phyloP scores from a whole-genome alignment of 306 rosid species.

The Lathyrus oleraceus region DNA sequence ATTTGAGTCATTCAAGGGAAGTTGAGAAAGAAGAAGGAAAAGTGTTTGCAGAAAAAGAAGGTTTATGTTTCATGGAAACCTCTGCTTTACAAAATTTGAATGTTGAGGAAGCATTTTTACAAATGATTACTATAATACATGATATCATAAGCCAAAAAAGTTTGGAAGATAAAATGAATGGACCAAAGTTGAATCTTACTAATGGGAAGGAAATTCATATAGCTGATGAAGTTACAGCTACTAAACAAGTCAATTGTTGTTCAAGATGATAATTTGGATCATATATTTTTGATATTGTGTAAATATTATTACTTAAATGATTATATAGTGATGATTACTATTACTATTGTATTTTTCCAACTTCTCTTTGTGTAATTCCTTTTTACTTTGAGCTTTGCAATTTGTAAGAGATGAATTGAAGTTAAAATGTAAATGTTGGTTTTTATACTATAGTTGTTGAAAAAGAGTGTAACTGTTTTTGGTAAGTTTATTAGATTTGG shows the following conservation, averaged over 20 bases:
- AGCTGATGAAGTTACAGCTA: conserved; percentile 76
- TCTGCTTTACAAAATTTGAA: conserved; percentile 79
- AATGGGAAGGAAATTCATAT: conserved; percentile 58
- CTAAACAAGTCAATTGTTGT: conserved; percentile 70
- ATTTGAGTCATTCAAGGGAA: conserved; percentile 64
- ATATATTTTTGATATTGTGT: conserved; percentile 11
- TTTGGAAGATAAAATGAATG: conserved; percentile 53
- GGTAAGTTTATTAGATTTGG: too few species aligned
- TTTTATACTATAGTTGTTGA: conserved; percentile 12
- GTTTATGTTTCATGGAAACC: conserved; percentile 86
- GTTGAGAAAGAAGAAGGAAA: conserved; percentile 72
- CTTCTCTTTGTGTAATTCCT: not conserved
- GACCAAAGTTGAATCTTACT: conserved; percentile 29
- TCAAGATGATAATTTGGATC: conserved; percentile 27
- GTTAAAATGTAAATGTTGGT: conserved; percentile 21
- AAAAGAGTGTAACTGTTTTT: not conserved
- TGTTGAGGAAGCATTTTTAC: conserved; percentile 75
- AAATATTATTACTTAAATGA: not conserved
- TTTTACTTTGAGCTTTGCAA: too few species aligned
- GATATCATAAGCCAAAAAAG: conserved; percentile 61
- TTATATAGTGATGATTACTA: conserved; percentile 4
- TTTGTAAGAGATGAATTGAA: not conserved
- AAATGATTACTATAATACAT: conserved; percentile 70
- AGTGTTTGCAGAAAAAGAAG: conserved; percentile 59
- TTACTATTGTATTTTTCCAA: conserved; percentile 2